Evolutionary conservation across 225 moss, liverwort and hornwort genomes (phyloP), one percentile per base, ranked within the genome.

Genomic region (Neckera pumila): DNA sequence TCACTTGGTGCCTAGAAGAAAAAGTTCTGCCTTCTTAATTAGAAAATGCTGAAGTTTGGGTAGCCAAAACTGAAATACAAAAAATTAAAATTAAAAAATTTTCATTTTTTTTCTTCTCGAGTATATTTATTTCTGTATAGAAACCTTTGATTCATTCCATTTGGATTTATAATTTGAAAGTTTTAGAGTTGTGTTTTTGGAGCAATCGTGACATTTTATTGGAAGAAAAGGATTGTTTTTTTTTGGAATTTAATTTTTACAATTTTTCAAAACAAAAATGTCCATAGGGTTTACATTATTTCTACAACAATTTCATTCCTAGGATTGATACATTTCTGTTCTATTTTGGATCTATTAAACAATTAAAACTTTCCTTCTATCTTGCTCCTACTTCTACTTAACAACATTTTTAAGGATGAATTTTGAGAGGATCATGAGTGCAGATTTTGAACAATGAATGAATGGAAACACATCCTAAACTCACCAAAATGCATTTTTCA

Each of bases 11-110:
- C 3, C 1, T 47, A 0, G 12, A 49, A 31, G 11, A 20, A 49
- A 74, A 12, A 31, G 0, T 12, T 19, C 31, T 75, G 20, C 20
- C 19, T 12, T 31, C 4, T 4, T 17, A 33, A 51, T 20, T 0
- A 33, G 8, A 13, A 12, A 12, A 19, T 51, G 51, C 2, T 76
- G 1, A 1, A 51, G 12, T 51, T 51, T 3, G 0, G 0, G 0
- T 21, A 33, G 8, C 0, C 0, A 2, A 34, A 49, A n/a, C 8
- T 12, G 21, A 34, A 33, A 34, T 1, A 34, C 3, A 49, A 33
- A 75, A 12, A 47, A 1, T 75, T 31, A 1, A 73, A 73, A 45
- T 45, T 10, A 30, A 30, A 28, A 16, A 5, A 28, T 73, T 5
- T 73, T 45, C 17, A 16, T 30, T 31, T 73, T 14, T 40, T 70